These are phyloP conservation scores for Phaffomyces antillensis DNA, from an alignment of 805 yeast genomes.

Conservation along the genomic window DNA sequence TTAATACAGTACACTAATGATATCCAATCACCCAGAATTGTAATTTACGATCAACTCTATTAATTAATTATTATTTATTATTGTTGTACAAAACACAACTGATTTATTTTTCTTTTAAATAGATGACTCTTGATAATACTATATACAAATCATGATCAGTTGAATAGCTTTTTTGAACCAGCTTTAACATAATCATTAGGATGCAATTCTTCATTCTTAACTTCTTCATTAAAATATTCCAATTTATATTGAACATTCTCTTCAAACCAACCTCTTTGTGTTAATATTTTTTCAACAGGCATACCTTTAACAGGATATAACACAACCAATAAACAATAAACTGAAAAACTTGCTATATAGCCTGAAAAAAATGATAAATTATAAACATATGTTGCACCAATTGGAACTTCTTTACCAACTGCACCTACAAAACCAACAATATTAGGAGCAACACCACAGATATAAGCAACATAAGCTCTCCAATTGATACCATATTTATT, in stretches of 20 bases:
- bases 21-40: neutral
- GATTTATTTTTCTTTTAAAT: too few species aligned
- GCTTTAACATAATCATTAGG: conserved; percentile 14
- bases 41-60: too few species aligned
- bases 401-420: conserved; percentile 65
- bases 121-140: too few species aligned
- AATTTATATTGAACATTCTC: conserved; percentile 8
- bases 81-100: too few species aligned
- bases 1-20: neutral
- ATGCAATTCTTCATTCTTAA: conserved; percentile 10
- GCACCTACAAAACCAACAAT: conserved; percentile 85
- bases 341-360: conserved; percentile 46
- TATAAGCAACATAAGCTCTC: conserved; percentile 77
- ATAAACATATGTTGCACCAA: conserved; percentile 70
- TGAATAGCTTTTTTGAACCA: neutral
- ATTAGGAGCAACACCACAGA: conserved; percentile 75
- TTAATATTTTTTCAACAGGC: conserved; percentile 33
- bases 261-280: conserved; percentile 44
- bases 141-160: neutral
- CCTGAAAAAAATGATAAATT: conserved; percentile 74
- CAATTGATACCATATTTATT: conserved; percentile 62
- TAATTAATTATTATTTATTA: too few species aligned
- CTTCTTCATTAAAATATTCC: conserved; percentile 12
- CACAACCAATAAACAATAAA: conserved; percentile 47
- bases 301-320: conserved; percentile 46